Conservation (phyloP, 441 rosid species). For the Arabidopsis lyrata region DNA sequence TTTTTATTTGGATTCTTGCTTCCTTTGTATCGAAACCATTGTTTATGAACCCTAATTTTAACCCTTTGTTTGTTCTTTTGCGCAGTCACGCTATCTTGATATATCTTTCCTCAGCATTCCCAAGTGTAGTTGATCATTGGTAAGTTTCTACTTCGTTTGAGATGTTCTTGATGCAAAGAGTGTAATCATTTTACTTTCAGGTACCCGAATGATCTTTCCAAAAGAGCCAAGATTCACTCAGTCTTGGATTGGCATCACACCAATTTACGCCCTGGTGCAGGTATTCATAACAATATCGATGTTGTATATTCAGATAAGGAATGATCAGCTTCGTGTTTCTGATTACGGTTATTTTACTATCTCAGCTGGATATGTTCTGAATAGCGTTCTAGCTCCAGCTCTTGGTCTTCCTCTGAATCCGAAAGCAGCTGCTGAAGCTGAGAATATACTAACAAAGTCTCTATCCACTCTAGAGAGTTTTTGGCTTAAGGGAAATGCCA, state of each 20-base stretch:
- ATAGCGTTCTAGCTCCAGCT: slow-evolving; percentile 59
- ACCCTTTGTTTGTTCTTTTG: slow-evolving; percentile 14
- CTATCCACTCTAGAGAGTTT: slow-evolving; percentile 65
- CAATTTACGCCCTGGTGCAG: slow-evolving; percentile 81
- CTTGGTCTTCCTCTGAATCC: slow-evolving; percentile 64
- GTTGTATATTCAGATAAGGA: neutral
- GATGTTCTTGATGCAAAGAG: neutral
- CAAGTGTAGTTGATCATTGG: slow-evolving; percentile 93
- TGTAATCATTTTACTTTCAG: slow-evolving; percentile 45
- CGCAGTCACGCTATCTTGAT: slow-evolving; percentile 88
- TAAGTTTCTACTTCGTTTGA: slow-evolving; percentile 42
- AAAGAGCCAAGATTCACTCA: slow-evolving; percentile 82
- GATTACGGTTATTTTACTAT: slow-evolving; percentile 12
- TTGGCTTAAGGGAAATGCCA: slow-evolving; percentile 82
- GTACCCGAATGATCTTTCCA: slow-evolving; percentile 87
- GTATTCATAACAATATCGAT: slow-evolving; percentile 41
- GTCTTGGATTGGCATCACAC: slow-evolving; percentile 96
- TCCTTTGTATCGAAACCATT: neutral
- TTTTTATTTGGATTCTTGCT: slow-evolving; percentile 27
- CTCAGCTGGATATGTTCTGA: slow-evolving; percentile 59
- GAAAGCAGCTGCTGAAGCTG: slow-evolving; percentile 71
- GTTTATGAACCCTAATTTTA: neutral
- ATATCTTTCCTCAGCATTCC: slow-evolving; percentile 76
- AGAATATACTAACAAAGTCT: slow-evolving; percentile 63
- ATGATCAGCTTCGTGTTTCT: slow-evolving; percentile 20